Base-by-base conservation (phyloP, 2,329 filamentous ascomycete species). In the Exophiala dermatitidis region DNA sequence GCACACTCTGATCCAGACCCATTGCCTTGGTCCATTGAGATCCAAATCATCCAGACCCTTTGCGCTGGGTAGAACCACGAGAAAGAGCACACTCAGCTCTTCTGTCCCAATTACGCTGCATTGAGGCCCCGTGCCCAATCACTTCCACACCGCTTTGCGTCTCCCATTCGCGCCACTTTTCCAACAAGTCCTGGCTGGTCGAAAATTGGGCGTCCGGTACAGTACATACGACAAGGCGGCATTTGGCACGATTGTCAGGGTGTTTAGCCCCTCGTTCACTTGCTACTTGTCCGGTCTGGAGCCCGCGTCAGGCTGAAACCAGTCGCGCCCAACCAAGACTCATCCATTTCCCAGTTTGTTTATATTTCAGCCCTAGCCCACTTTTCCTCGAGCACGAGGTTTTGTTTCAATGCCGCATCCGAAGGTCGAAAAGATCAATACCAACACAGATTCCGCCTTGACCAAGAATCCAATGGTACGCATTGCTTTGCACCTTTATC, bases 381-480 rank as follows among this genome's bases (percentile, higher is more conserved):
- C 9, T 12, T 41, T 41, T 41, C n/a, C 10, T 26, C 10, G 5
- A 28, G 28, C 12, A 4, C 7, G 12, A 4, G 4, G 4, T 41
- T 9, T 26, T 28, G 38, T 36, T 32, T 28, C 31, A 9, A 46
- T 46, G 44, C 44, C 44, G n/a, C 44, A 31, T 7, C 32, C 44
- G 5, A 45, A 31, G 6, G 28, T 46, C 44, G 44, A 46, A 10
- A 46, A 46, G 44, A 46, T 46, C 32, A 36, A 46, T 36, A 46
- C 44, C 31, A 36, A 32, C 32, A 28, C 44, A 19, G 44, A n/a
- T 10, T 19, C 44, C 4, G 31, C 12, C 12, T 7, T n/a, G 30
- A 34, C 19, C 48, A 9, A 46, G 41, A 34, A 28, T 28, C 34
- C 56, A 31, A 57, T 60, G 57, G 57, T 60, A 53, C 49, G 52